These are phyloP conservation scores for Tagetes patula DNA, from an alignment of 129 eudicot genomes.

Conservation along the genomic window DNA sequence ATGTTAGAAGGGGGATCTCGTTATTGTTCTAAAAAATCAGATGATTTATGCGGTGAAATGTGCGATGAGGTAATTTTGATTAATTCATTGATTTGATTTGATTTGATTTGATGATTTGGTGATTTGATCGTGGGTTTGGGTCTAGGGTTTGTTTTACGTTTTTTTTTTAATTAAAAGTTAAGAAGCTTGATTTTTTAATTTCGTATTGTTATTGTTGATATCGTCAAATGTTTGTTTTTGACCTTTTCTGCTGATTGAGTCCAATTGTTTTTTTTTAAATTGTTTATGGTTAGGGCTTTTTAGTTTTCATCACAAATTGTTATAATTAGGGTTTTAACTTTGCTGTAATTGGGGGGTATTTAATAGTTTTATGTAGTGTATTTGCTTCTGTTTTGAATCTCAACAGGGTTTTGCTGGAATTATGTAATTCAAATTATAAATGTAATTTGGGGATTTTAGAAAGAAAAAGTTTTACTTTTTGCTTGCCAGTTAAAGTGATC, in stretches of 20 bases:
- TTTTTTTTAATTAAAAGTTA: neutral
- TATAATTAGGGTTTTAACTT: neutral
- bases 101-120: neutral
- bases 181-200: neutral
- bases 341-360: neutral
- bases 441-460: constrained; percentile 19
- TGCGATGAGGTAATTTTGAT: constrained; percentile 7
- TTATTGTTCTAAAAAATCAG: constrained; percentile 12
- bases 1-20: constrained; percentile 20
- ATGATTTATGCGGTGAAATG: constrained; percentile 5
- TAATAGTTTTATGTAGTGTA: too few relatives aligned
- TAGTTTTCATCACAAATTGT: neutral
- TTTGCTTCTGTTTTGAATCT: neutral
- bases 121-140: neutral
- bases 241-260: neutral
- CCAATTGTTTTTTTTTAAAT: neutral
- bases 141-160: neutral
- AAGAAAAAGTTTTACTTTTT: constrained; percentile 26
- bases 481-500: constrained; percentile 20
- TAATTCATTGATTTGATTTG: neutral
- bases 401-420: neutral
- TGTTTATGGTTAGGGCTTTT: constrained; percentile 8
- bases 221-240: neutral
- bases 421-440: constrained; percentile 6
- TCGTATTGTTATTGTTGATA: neutral